Evolutionary conservation across 1,139 yeast genomes (phyloP), one percentile per base, ranked within the genome.

Genomic region (Schizosaccharomyces versatilis): DNA sequence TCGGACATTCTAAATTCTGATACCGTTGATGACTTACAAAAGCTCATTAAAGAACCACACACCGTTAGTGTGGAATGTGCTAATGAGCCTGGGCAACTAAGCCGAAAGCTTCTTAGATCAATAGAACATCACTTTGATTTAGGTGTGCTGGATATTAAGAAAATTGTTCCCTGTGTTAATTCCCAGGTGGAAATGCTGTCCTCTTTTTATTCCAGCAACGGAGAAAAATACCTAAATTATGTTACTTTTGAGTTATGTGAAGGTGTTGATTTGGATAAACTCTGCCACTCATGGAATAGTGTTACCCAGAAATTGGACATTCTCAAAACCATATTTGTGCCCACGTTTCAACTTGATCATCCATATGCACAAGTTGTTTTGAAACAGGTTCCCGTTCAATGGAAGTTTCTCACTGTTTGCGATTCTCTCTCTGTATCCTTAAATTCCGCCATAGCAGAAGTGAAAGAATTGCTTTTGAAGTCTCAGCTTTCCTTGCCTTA

Each of bases 141-240:
- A 24, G 7, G 7, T 14, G 8, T 19, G 8, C 36, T 24, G 19
- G 51, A 10, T 14, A 52, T 12, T 9, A 53, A 41, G 6, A 19
- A 10, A 48, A 42, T 55, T 38, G 49, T 36, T 17, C 61, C 63
- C 1, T 62, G 63, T 54, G 53, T 64, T 14, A 58, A 58, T 10
- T 56, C 59, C 2, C 64, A 62, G 44, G 59, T 57, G 24, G 58
- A 58, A 38, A 58, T 62, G 56, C 51, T 62, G 17, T 53, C 61
- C 7, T 59, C 55, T 36, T 59, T 60, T 52, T 49, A 54, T 36
- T 38, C 44, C 6, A 51, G 56, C 42, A 55, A 53, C 5, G 63
- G 61, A 6, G 14, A 38, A 6, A 38, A 53, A 7, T 62, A 62
- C 49, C 57, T 61, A 54, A 62, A 62, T 47, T 56, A 57, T 19